Evolutionary conservation across 2,329 filamentous ascomycete species (phyloP), one percentile per base, ranked within the genome.

Genomic region (Diplodia intermedia): DNA sequence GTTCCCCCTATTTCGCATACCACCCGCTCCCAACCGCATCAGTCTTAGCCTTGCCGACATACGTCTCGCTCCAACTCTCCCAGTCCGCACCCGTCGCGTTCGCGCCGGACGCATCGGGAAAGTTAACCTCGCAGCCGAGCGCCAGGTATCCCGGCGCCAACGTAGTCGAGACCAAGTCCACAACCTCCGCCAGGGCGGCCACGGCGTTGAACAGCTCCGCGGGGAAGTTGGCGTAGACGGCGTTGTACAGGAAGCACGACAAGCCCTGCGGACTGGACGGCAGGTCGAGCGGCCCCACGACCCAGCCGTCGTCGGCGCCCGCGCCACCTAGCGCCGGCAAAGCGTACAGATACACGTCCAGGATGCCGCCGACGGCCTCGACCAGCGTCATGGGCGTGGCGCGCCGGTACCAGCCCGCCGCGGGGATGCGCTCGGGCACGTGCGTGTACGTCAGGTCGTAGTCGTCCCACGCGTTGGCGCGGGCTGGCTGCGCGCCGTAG

Each of bases 351-450:
- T 72, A 73, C 0, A 73, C 71, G 52, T 73, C 71, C 11, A 73
- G 63, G 33, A 73, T 73, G 8, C 71, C 71, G 9, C 55, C 70
- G 23, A 69, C 69, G 12, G 71, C 72, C 55, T 72, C 72, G 20
- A 60, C 43, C 11, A 73, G 36, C 0, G 71, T 72, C 72, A 73
- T 73, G 31, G 71, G 71, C 20, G 69, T 71, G 8, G 55, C 65
- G 54, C 72, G 72, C 23, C 72, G 72, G 65, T 74, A 74, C 72
- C 72, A 74, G 40, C 70, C 70, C 26, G 67, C 50, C 49, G 70
- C 69, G 8, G 72, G 72, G 8, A 72, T 72, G 33, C 70, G 72
- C 53, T 73, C 72, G 20, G 72, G 72, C 2, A 73, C 71, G 29
- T 71, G 69, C 5, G 69, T 72, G 66, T 72, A 74, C 2, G 69